Percentiles rank a stretch among this genome's conserved stretches.
Conservation (phyloP, 306 rosid genomes). For the Gastrolobium bilobum region DNA sequence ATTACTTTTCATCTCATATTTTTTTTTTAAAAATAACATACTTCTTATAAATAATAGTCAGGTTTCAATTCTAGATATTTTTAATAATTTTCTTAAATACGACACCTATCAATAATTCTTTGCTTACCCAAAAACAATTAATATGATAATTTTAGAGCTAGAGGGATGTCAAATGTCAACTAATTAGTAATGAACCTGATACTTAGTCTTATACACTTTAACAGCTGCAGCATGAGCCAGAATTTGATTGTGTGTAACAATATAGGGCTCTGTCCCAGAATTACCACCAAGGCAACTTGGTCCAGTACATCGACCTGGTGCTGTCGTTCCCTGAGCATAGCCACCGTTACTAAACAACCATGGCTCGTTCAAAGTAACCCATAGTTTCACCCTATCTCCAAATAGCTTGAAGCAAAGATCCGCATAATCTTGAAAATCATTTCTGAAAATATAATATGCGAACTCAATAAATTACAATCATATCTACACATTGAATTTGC, state of each 20-base stretch:
- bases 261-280: conserved; percentile 21
- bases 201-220: not conserved
- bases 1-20: too few species aligned
- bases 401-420: conserved; percentile 44
- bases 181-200: conserved; percentile 8
- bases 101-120: too few species aligned
- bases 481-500: not conserved
- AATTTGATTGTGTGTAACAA: conserved; percentile 14
- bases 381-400: conserved; percentile 62
- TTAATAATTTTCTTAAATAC: too few species aligned
- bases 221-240: conserved; percentile 39
- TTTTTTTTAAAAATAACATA: too few species aligned
- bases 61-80: too few species aligned
- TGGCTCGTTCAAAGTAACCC: conserved; percentile 73
- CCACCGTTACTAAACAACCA: conserved; percentile 36
- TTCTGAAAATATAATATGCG: not conserved
- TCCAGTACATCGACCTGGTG: conserved; percentile 34
- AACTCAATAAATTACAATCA: not conserved
- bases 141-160: too few species aligned
- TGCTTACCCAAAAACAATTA: too few species aligned
- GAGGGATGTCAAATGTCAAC: too few species aligned
- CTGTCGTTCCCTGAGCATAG: conserved; percentile 42
- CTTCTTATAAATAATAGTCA: too few species aligned
- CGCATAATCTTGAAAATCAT: conserved; percentile 30
- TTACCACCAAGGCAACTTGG: not conserved